Conservation (phyloP, 148 eudicot genomes). For the Agrostemma githago region DNA sequence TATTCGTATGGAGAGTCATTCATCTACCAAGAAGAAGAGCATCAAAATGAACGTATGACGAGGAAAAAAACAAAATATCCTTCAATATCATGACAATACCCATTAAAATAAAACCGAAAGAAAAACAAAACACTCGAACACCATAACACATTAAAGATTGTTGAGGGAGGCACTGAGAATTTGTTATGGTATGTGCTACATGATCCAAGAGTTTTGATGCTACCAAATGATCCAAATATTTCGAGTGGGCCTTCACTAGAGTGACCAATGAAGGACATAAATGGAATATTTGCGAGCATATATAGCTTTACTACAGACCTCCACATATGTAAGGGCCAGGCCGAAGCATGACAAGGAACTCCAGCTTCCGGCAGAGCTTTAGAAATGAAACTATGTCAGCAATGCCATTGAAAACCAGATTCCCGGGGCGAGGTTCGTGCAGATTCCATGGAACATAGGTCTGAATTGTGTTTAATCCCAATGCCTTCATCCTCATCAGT, state of each 20-base stretch:
- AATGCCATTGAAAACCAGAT: conserved; percentile 69
- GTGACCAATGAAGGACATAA: background rate
- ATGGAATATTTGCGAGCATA: background rate
- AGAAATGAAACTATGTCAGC: conserved; percentile 73
- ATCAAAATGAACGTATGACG: no score
- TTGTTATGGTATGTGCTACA: background rate
- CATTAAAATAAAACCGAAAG: background rate
- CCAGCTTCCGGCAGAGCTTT: conserved; percentile 74
- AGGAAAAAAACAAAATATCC: no score
- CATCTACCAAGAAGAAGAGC: no score
- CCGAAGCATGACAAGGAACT: conserved; percentile 85
- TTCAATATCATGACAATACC: no score
- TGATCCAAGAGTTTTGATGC: background rate
- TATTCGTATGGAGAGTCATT: background rate
- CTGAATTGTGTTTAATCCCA: conserved; percentile 92
- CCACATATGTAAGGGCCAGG: conserved; percentile 95
- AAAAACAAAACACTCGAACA: background rate
- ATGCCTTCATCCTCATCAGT: conserved; percentile 77
- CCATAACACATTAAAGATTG: background rate
- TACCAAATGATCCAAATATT: conserved; percentile 3
- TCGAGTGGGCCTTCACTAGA: background rate
- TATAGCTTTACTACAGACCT: conserved; percentile 39
- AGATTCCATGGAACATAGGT: conserved; percentile 97
- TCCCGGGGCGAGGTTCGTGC: conserved; percentile 76
- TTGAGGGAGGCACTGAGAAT: background rate